Conservation (phyloP, 768 basidiomycete genomes). For the Lentinus brumalis region DNA sequence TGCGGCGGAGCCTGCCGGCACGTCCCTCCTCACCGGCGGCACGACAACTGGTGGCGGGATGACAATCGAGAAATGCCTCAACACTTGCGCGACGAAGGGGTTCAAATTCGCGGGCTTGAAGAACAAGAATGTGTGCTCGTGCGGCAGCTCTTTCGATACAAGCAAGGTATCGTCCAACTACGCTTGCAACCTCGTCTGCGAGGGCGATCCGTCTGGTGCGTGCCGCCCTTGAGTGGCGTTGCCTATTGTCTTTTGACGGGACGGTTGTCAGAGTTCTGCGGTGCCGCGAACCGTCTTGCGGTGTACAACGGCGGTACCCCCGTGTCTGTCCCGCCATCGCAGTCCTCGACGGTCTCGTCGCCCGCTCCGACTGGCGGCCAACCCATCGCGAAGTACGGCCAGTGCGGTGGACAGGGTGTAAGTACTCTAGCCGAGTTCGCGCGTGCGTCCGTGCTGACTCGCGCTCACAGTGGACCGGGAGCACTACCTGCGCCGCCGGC, state of each 20-base stretch:
- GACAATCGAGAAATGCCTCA: slow-evolving; percentile 1
- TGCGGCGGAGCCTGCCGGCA: neutral
- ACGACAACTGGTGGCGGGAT: neutral
- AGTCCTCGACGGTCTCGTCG: neutral
- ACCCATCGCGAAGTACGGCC: slow-evolving; percentile 1
- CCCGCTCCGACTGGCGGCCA: neutral
- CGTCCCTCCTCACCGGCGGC: neutral
- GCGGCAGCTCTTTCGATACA: slow-evolving; percentile 3
- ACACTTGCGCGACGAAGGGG: neutral
- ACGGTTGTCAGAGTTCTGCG: neutral
- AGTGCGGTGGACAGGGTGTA: slow-evolving; percentile 3
- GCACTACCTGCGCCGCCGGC: neutral
- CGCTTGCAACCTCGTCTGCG: slow-evolving; percentile 1
- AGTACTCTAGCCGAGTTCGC: neutral
- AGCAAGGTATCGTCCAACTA: slow-evolving; percentile 2
- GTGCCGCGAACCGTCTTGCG: slow-evolving; percentile 2
- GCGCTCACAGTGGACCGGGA: neutral
- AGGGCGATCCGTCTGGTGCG: neutral
- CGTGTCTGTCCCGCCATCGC: slow-evolving; percentile 1
- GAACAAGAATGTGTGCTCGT: slow-evolving; percentile 2
- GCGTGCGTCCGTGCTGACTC: neutral
- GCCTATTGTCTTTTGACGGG: neutral
- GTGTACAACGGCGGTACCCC: slow-evolving; percentile 1
- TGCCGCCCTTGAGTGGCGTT: neutral
- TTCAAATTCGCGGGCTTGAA: slow-evolving; percentile 1